phyloP scores from a whole-genome alignment of 2,329 filamentous ascomycete genomes.

The Trichoderma endophyticum region DNA sequence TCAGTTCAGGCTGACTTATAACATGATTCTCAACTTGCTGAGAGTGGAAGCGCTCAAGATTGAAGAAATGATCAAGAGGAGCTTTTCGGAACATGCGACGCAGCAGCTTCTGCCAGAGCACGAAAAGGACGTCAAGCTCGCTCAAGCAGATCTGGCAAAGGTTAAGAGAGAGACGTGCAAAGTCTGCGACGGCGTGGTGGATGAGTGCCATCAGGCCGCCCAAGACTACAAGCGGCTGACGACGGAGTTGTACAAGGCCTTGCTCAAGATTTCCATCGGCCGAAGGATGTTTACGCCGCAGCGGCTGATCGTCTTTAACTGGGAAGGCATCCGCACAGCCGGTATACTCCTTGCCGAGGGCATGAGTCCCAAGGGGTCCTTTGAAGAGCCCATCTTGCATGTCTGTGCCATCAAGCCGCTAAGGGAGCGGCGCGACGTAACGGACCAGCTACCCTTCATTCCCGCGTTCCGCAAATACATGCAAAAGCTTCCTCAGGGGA shows the following conservation, averaged over 20 bases:
- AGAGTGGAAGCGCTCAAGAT: slow-evolving; percentile 96
- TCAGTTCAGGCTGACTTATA: slow-evolving; percentile 96
- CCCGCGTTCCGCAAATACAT: slow-evolving; percentile 66
- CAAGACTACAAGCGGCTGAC: slow-evolving; percentile 80
- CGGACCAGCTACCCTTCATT: slow-evolving; percentile 84
- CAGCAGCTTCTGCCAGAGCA: slow-evolving; percentile 92
- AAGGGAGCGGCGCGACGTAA: slow-evolving; percentile 67
- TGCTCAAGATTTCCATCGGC: slow-evolving; percentile 78
- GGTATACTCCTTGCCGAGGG: slow-evolving; percentile 80
- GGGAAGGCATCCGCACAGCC: slow-evolving; percentile 77
- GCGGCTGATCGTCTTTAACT: slow-evolving; percentile 78
- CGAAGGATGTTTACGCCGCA: slow-evolving; percentile 73
- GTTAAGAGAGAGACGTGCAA: slow-evolving; percentile 81
- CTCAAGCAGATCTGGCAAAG: slow-evolving; percentile 86
- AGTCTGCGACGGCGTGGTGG: slow-evolving; percentile 77
- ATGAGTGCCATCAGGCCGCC: slow-evolving; percentile 75
- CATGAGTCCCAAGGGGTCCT: slow-evolving; percentile 55
- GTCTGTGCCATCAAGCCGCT: slow-evolving; percentile 73
- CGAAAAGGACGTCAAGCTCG: slow-evolving; percentile 88
- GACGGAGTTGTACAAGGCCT: slow-evolving; percentile 70
- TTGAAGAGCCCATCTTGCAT: slow-evolving; percentile 65
- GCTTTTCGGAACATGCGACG: slow-evolving; percentile 96
- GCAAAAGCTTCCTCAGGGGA: slow-evolving; percentile 62
- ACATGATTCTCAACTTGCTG: slow-evolving; percentile 96
- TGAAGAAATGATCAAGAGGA: slow-evolving; percentile 99